Evolutionary conservation across 257 asterid species (phyloP).

Genomic region (Agastache rugosa): DNA sequence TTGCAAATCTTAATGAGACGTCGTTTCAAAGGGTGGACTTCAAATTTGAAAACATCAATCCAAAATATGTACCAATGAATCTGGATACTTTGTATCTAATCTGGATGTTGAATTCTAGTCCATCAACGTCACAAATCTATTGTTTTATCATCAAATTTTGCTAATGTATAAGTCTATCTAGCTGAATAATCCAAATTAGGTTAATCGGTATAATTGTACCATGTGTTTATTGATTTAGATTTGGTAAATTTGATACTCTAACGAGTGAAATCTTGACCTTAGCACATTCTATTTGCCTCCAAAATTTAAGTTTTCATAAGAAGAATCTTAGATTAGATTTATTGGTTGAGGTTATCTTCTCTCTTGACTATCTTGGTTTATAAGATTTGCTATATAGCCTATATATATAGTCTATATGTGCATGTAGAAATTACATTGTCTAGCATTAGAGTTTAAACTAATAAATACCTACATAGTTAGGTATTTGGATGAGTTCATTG

Average conservation of each 20-base stretch:
- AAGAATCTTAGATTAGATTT: not conserved
- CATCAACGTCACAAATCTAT: slow-evolving; percentile 10
- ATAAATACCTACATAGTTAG: too few species aligned
- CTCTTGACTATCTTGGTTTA: slow-evolving; percentile 1
- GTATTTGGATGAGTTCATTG: too few species aligned
- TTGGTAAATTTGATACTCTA: not conserved
- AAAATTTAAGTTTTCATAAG: not conserved
- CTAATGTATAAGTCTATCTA: not conserved
- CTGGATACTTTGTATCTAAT: slow-evolving; percentile 32
- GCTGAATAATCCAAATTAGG: not conserved
- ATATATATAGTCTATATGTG: not conserved
- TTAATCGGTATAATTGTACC: not conserved
- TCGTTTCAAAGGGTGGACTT: slow-evolving; percentile 28
- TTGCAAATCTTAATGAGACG: slow-evolving; percentile 21
- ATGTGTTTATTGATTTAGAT: slow-evolving; percentile 1
- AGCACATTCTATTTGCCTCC: not conserved
- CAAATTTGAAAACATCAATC: slow-evolving; percentile 5
- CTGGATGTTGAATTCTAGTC: slow-evolving; percentile 12
- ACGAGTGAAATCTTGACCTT: not conserved
- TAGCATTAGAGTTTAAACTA: too few species aligned
- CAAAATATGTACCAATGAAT: slow-evolving; percentile 34
- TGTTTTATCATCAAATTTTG: not conserved
- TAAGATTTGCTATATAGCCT: not conserved
- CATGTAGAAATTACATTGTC: not conserved
- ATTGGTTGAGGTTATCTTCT: not conserved